Evolutionary conservation across 306 rosid genomes (phyloP), one percentile per base, ranked within the genome.

Genomic region (Trifolium subterraneum): DNA sequence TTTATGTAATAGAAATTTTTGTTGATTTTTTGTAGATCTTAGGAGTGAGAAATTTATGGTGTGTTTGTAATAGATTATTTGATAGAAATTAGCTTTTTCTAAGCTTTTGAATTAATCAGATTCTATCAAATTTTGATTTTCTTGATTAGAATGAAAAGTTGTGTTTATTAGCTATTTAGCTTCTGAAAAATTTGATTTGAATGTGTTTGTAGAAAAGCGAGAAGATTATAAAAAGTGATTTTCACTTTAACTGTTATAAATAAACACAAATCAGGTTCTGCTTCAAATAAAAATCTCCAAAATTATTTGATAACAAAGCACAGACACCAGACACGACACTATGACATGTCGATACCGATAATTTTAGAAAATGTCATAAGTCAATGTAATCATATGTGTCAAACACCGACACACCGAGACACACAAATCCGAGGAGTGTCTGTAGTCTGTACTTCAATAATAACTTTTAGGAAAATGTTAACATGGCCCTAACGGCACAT

Each of bases 21-120:
- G 0, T 12, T 33, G 8, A 7, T 16, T 45, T 63, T 68, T 23
- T 52, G n/a, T 64, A 15, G 83, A 69, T 84, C 81, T 81, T 6
- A 27, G 47, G 68, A 15, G 56, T 45, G 56, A 27, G 38, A 63
- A 3, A 59, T 41, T 44, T 39, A 10, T 31, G 25, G 13, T 70
- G 0, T 25, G 18, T 58, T 13, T 59, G 19, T 56, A 23, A 12
- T 35, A 20, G 2, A 59, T 27, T 29, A 31, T 27, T 29, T 29
- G 31, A 3, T 54, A 54, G 31, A 54, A 20, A 4, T 54, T 54
- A 3, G 4, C 1, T 10, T 9, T 20, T 10, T 10, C 20, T 20
- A 4, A n/a, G 12, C 10, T 50, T 50, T 50, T n/a, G 1, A 50
- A 7, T 50, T 7, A 50, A 8, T 50, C 20, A 16, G 56, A 50